A percentile compares a stretch with the other conserved stretches of the same genome.
These are phyloP conservation scores for Ophiognomonia clavigignenti-juglandacearum DNA, from an alignment of 2,329 filamentous ascomycete species.

Conservation along the genomic window DNA sequence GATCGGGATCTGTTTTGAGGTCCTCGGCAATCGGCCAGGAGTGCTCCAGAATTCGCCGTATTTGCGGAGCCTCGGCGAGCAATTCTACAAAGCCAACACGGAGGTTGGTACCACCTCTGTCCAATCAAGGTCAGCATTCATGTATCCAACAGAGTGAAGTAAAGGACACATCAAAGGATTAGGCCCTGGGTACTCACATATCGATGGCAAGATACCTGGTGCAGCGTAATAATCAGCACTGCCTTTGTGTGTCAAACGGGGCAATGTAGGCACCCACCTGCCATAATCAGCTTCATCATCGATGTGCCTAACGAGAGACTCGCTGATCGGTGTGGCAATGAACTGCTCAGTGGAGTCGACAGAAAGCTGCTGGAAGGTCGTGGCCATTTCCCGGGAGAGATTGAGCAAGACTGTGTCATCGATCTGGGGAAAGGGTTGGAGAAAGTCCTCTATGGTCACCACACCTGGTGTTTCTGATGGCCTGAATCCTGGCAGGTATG, in stretches of 20 bases:
- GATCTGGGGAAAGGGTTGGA: conserved; percentile 46
- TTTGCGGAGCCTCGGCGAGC: conserved; percentile 28
- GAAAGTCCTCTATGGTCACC: conserved; percentile 36
- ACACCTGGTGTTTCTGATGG: neutral
- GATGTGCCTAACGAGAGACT: conserved; percentile 49
- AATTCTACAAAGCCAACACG: conserved; percentile 65
- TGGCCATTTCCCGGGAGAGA: conserved; percentile 43
- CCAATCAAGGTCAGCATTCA: conserved; percentile 16
- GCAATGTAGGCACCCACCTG: too few relatives aligned
- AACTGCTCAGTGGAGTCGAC: conserved; percentile 52
- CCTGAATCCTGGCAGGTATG: too few relatives aligned
- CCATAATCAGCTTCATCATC: conserved; percentile 34
- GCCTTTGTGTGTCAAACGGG: neutral
- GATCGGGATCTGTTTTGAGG: conserved; percentile 66
- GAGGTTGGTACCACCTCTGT: conserved; percentile 63
- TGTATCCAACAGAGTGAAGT: too few relatives aligned
- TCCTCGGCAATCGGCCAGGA: conserved; percentile 71
- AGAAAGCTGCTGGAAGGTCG: conserved; percentile 45
- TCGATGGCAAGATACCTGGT: conserved; percentile 57
- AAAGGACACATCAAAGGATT: conserved; percentile 13
- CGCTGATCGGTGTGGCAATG: conserved; percentile 56
- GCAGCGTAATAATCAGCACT: conserved; percentile 9
- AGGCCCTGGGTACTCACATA: conserved; percentile 46
- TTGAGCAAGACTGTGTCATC: conserved; percentile 39
- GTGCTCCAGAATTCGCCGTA: conserved; percentile 60